Base-by-base conservation (phyloP, 2,329 filamentous ascomycete species). In the Clonostachys rosea region DNA sequence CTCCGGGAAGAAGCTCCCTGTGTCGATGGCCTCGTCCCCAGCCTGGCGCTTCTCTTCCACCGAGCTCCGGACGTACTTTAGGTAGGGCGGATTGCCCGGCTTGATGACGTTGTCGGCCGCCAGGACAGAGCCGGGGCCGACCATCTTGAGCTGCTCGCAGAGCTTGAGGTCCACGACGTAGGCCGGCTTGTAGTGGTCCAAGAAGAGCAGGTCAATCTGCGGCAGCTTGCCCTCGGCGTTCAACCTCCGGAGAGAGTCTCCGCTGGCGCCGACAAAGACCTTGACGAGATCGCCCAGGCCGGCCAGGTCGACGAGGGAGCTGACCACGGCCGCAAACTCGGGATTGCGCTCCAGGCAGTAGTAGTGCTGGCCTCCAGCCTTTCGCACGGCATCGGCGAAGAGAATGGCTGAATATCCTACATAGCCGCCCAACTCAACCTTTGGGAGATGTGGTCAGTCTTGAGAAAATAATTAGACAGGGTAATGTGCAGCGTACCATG, bases 361-460 rank as follows among this genome's bases (percentile, higher is more conserved):
- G 66, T 90, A 91, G 20, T 71, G 69, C 53, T 76, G 73, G 4
- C 86, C 86, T 11, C 84, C 86, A 4, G 76, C 76, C 44, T 76
- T 73, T 49, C 78, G 78, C 14, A 89, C 69, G 1, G 84, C 83
- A 35, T 81, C 74, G 41, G 80, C 86, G 58, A 91, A 92, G 2
- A 90, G 73, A 49, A 94, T 82, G 49, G 84, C 84, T 0, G 88
- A 92, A 70, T 94, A 94, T 40, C 89, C 89, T 17, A 91, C 76
- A 63, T 92, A 94, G 43, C 87, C 86, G 42, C 89, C 89, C 0
- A 94, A 74, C 61, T 95, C 89, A 42, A 92, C 75, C 64, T 67
- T 7, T 5, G 6, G 40, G 18, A n/a, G 12, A 8, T 17, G 36
- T n/a, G 17, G 10, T n/a, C 17, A 17, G n/a, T 14, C 36, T 17